These are phyloP conservation scores for Claviceps maximensis DNA, from an alignment of 2,329 filamentous ascomycete species.

Conservation along the genomic window DNA sequence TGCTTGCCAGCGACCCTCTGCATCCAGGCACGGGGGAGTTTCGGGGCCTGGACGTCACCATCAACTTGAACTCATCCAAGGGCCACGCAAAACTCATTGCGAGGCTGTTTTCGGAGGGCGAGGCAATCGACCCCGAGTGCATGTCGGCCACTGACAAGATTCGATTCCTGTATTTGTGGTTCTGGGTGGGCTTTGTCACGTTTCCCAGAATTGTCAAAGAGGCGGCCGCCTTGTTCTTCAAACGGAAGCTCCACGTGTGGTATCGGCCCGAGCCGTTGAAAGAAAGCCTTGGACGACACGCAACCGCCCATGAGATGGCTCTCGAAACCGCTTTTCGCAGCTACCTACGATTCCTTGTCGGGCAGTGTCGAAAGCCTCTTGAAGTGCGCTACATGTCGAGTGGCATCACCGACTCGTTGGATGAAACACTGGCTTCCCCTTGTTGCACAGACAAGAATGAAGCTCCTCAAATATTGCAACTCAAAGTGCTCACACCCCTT, in stretches of 20 bases:
- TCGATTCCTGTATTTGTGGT: slow-evolving; percentile 42
- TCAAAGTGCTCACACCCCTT: slow-evolving; percentile 47
- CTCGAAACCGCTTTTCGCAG: slow-evolving; percentile 34
- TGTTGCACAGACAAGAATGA: slow-evolving; percentile 9
- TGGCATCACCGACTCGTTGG: slow-evolving; percentile 26
- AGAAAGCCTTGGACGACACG: slow-evolving; percentile 39
- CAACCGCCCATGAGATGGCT: slow-evolving; percentile 33
- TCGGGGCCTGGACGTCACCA: slow-evolving; percentile 40
- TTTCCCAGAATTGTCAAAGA: slow-evolving; percentile 53
- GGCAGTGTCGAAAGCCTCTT: slow-evolving; percentile 29
- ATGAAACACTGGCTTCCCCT: slow-evolving; percentile 26
- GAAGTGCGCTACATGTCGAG: slow-evolving; percentile 40
- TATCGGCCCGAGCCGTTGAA: slow-evolving; percentile 48
- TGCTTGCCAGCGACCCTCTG: slow-evolving; percentile 34
- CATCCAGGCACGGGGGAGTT: slow-evolving; percentile 22
- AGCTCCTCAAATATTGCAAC: slow-evolving; percentile 28
- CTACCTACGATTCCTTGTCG: slow-evolving; percentile 37
- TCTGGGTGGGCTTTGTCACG: slow-evolving; percentile 54
- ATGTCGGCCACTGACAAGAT: slow-evolving; percentile 30
- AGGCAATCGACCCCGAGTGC: slow-evolving; percentile 33
- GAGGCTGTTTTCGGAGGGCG: slow-evolving; percentile 39
- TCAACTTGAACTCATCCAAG: slow-evolving; percentile 48
- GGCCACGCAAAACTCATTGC: slow-evolving; percentile 47
- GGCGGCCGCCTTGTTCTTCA: slow-evolving; percentile 43
- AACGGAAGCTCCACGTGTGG: slow-evolving; percentile 47